Conservation (phyloP, 257 asterid species). For the Anisodus acutangulus region DNA sequence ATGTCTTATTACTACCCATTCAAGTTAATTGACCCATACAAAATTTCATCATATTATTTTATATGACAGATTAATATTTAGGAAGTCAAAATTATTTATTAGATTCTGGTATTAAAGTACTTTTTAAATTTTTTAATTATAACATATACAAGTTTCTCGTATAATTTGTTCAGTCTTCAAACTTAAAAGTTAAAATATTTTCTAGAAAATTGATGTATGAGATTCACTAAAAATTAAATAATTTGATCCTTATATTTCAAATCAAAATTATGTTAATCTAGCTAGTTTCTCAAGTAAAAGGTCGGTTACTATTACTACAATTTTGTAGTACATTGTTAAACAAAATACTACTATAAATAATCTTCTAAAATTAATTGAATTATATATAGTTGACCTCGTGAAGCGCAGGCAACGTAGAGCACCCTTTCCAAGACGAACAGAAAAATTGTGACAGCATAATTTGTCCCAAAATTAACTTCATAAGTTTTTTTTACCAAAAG, state of each 20-base stretch:
- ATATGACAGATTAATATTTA: background rate
- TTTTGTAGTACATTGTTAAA: background rate
- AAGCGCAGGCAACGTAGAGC: background rate
- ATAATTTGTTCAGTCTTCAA: no score
- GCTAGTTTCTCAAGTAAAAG: background rate
- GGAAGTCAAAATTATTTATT: background rate
- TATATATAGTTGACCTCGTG: constrained; percentile 6
- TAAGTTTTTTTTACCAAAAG: background rate
- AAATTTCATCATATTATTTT: background rate
- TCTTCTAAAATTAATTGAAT: background rate
- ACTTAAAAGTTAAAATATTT: background rate
- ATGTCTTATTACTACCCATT: background rate
- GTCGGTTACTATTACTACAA: background rate
- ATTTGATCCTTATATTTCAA: background rate
- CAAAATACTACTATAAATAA: background rate
- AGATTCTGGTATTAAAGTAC: no score
- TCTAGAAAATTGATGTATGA: background rate
- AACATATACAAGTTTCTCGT: no score
- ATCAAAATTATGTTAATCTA: background rate
- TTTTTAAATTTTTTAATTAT: no score
- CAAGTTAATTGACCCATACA: background rate
- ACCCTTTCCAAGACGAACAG: background rate
- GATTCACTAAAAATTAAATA: background rate
- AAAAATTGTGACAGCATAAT: background rate
- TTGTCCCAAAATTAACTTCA: background rate